These are phyloP conservation scores for Fusarium nanum DNA, from an alignment of 2,329 filamentous ascomycete genomes.

Conservation along the genomic window DNA sequence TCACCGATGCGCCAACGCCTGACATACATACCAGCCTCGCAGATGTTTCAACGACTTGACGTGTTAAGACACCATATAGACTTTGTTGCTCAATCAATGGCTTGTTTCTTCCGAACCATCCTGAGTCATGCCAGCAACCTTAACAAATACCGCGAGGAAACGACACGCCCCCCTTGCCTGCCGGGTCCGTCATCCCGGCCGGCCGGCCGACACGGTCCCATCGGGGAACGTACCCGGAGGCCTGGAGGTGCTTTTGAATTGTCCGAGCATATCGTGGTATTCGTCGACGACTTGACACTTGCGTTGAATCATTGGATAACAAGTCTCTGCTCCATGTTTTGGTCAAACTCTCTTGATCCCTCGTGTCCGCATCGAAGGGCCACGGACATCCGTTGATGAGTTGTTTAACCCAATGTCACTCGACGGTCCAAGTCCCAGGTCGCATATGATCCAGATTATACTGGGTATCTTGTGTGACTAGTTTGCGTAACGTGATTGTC, in stretches of 20 bases:
- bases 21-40: slow-evolving; percentile 14
- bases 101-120: slow-evolving; percentile 16
- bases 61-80: slow-evolving; percentile 11
- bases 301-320: slow-evolving; percentile 13
- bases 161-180: slow-evolving; percentile 25
- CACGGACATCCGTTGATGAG: slow-evolving; percentile 5
- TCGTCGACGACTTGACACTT: slow-evolving; percentile 8
- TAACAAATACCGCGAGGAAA: slow-evolving; percentile 9
- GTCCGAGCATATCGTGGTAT: slow-evolving; percentile 8
- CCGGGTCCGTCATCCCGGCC: slow-evolving; percentile 37
- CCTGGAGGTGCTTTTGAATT: slow-evolving; percentile 21
- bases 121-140: slow-evolving; percentile 32
- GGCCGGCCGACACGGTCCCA: slow-evolving; percentile 37
- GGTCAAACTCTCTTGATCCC: slow-evolving; percentile 20
- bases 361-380: slow-evolving; percentile 12
- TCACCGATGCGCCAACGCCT: slow-evolving; percentile 19
- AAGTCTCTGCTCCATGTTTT: background rate
- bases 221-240: slow-evolving; percentile 39
- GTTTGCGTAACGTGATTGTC: slow-evolving; percentile 13
- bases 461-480: slow-evolving; percentile 23
- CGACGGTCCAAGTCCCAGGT: slow-evolving; percentile 5
- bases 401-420: slow-evolving; percentile 19
- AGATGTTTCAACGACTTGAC: background rate
- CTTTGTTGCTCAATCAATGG: slow-evolving; percentile 14
- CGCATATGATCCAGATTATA: slow-evolving; percentile 14